A percentile compares a stretch with the other conserved stretches of the same genome.
Conservation (phyloP, 257 asterid species). For the Thymus mandschuricus region DNA sequence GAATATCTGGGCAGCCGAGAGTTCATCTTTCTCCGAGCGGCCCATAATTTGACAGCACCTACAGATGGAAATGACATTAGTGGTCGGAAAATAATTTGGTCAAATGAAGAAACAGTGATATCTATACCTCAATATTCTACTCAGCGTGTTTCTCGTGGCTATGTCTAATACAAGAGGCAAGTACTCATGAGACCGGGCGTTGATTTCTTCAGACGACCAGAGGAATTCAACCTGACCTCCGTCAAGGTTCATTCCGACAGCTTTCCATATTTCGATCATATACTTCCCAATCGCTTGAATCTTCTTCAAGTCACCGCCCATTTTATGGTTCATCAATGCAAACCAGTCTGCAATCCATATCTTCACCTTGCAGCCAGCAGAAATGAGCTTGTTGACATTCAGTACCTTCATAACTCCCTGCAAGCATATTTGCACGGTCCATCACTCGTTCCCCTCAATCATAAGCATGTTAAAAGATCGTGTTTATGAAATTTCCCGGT, state of each 20-base stretch:
- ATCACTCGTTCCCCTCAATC: too few relatives aligned
- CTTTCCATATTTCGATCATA: conserved; percentile 75
- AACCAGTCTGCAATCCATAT: too few relatives aligned
- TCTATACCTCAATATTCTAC: conserved; percentile 63
- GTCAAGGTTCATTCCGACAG: conserved; percentile 82
- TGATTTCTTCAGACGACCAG: conserved; percentile 93
- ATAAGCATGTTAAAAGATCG: too few relatives aligned
- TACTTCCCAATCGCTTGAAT: too few relatives aligned
- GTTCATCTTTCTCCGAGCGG: conserved; percentile 77
- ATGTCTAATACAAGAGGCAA: conserved; percentile 95
- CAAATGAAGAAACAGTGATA: neutral
- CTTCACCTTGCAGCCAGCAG: too few relatives aligned
- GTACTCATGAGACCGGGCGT: conserved; percentile 70
- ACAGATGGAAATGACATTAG: conserved; percentile 6
- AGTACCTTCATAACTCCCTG: too few relatives aligned
- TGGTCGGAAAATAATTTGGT: neutral
- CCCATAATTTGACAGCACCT: conserved; percentile 94
- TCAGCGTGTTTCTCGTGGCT: conserved; percentile 76
- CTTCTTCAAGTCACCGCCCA: too few relatives aligned
- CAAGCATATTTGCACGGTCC: too few relatives aligned
- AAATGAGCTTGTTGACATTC: too few relatives aligned
- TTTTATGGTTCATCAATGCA: too few relatives aligned
- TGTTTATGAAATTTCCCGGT: too few relatives aligned
- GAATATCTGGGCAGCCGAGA: conserved; percentile 82
- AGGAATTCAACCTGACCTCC: conserved; percentile 81